Evolutionary conservation across 495 filamentous ascomycete species (phyloP).

Genomic region (Annulohypoxylon bovei): DNA sequence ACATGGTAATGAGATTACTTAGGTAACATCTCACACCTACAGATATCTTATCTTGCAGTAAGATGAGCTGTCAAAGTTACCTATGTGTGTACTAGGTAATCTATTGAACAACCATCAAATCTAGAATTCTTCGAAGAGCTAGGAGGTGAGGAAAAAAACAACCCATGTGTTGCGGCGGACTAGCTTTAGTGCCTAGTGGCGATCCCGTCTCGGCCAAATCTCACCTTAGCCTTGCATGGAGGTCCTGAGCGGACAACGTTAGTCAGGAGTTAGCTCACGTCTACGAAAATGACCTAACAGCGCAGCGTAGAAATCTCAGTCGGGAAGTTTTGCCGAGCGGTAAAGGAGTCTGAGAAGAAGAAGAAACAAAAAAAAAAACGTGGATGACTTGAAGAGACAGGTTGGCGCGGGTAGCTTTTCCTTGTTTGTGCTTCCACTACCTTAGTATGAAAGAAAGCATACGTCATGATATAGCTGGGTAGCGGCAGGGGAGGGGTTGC

Average conservation of each 20-base stretch:
- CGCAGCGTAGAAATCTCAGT: neutral
- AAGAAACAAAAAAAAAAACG: constrained; percentile 4
- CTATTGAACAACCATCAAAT: neutral
- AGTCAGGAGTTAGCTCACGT: constrained; percentile 27
- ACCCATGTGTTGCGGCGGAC: neutral
- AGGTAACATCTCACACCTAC: neutral
- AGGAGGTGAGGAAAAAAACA: neutral
- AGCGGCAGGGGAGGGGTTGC: constrained; percentile 11
- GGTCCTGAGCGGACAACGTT: constrained; percentile 11
- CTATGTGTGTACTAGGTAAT: neutral
- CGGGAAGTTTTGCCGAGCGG: constrained; percentile 12
- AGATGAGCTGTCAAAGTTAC: neutral
- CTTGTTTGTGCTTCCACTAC: neutral
- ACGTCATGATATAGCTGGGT: constrained; percentile 27
- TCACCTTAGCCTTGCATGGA: constrained; percentile 30
- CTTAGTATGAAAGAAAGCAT: constrained; percentile 12
- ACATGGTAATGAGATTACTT: constrained; percentile 9
- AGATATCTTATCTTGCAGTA: neutral
- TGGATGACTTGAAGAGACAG: constrained; percentile 10
- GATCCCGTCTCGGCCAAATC: constrained; percentile 38
- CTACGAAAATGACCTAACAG: neutral
- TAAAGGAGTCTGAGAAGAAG: neutral
- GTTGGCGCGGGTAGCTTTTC: constrained; percentile 17
- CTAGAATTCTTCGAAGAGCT: neutral
- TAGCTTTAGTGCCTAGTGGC: neutral